Percentiles rank a stretch among this genome's conserved stretches.
These are phyloP conservation scores for Oryza coarctata DNA, from an alignment of 176 grass and related monocot species.

Conservation along the genomic window DNA sequence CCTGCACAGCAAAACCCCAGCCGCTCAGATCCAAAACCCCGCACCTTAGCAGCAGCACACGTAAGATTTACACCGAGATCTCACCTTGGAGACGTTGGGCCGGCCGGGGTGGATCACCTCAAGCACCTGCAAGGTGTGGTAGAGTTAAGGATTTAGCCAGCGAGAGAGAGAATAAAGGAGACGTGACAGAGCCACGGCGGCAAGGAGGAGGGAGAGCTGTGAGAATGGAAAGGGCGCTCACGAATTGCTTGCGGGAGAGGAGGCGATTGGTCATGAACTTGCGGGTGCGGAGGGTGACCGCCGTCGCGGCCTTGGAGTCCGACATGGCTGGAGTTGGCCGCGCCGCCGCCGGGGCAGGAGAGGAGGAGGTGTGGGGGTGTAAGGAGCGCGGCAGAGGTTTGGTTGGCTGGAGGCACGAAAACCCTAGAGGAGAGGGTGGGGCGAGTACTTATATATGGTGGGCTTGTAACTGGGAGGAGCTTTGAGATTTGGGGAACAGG, in stretches of 20 bases:
- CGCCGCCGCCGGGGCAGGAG: background rate
- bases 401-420: conserved; percentile 37
- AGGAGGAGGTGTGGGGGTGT: background rate
- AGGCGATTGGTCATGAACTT: conserved; percentile 99
- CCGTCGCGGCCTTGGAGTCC: conserved; percentile 60
- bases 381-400: conserved; percentile 2
- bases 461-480: background rate
- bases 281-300: conserved; percentile 83
- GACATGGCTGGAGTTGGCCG: conserved; percentile 51
- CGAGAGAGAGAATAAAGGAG: background rate
- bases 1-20: conserved; percentile 28
- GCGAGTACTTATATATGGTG: background rate
- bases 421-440: conserved; percentile 18
- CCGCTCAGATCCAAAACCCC: conserved; percentile 6
- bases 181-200: background rate
- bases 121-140: conserved; percentile 55
- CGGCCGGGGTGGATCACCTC: conserved; percentile 91
- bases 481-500: background rate
- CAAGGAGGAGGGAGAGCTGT: background rate
- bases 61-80: background rate
- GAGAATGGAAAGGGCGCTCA: conserved; percentile 16
- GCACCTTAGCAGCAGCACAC: background rate
- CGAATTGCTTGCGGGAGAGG: conserved; percentile 96
- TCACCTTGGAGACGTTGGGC: conserved; percentile 89
- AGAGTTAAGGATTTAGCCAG: background rate